A percentile compares a stretch with the other conserved stretches of the same genome.
Conservation (phyloP, 179 eudicot species). For the Beta corolliflora region DNA sequence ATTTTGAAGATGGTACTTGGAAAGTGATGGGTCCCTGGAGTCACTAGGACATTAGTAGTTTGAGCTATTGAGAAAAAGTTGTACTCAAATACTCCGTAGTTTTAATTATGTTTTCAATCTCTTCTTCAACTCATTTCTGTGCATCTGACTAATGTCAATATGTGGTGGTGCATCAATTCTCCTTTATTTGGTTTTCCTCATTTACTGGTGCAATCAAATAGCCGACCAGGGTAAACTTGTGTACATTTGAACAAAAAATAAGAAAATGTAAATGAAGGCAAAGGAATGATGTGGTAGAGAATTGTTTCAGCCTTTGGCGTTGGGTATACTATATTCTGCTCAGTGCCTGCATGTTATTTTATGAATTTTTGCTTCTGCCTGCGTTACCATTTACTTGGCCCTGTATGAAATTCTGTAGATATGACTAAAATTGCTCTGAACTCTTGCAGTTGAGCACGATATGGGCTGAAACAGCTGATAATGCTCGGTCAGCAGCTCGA, state of each 20-base stretch:
- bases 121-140: background rate
- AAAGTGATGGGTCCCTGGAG: background rate
- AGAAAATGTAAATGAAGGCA: background rate
- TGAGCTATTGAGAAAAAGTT: no score
- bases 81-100: background rate
- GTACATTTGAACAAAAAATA: background rate
- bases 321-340: background rate
- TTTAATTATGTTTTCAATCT: background rate
- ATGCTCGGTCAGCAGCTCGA: conserved; percentile 87
- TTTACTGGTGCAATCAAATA: background rate
- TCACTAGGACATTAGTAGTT: background rate
- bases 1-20: background rate
- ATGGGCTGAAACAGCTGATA: conserved; percentile 87
- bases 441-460: conserved; percentile 80
- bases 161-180: background rate
- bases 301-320: background rate
- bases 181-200: background rate
- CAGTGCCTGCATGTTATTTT: background rate
- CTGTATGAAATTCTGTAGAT: background rate
- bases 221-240: background rate
- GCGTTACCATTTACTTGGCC: background rate
- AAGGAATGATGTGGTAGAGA: background rate
- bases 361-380: background rate
- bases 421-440: conserved; percentile 8
- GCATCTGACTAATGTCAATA: background rate